Evolutionary conservation across 441 rosid genomes (phyloP).

Genomic region (Kokia cookei): DNA sequence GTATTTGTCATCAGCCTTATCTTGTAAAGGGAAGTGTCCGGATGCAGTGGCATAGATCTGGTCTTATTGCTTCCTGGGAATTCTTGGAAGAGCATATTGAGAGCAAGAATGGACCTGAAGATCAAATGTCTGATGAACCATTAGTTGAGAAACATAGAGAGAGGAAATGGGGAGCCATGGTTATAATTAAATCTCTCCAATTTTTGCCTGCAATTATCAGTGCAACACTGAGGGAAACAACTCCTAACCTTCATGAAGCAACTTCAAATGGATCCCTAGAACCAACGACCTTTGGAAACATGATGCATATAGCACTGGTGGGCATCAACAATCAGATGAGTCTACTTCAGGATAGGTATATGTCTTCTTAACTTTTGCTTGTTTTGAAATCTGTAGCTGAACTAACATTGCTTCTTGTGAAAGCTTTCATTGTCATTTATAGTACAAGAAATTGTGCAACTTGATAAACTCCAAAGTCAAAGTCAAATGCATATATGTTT

Average conservation of each 20-base stretch:
- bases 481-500: neutral
- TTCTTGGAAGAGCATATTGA: constrained; percentile 88
- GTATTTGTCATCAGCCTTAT: constrained; percentile 66
- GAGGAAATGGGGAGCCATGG: constrained; percentile 99
- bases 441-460: neutral
- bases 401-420: neutral
- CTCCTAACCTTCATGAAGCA: constrained; percentile 49
- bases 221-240: constrained; percentile 82
- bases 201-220: constrained; percentile 64
- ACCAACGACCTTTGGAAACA: constrained; percentile 63
- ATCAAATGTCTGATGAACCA: constrained; percentile 39
- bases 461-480: neutral
- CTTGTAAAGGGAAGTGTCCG: constrained; percentile 93
- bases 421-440: neutral
- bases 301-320: constrained; percentile 96
- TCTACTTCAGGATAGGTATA: constrained; percentile 96
- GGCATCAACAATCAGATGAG: constrained; percentile 99
- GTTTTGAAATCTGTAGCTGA: neutral
- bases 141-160: constrained; percentile 69
- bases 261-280: constrained; percentile 31
- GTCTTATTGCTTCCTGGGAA: constrained; percentile 99
- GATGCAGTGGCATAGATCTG: constrained; percentile 99
- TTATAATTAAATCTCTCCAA: constrained; percentile 89
- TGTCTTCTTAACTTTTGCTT: constrained; percentile 7
- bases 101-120: constrained; percentile 58